phyloP scores from a whole-genome alignment of 495 filamentous ascomycete genomes.

The Lasiosphaeria ovina region DNA sequence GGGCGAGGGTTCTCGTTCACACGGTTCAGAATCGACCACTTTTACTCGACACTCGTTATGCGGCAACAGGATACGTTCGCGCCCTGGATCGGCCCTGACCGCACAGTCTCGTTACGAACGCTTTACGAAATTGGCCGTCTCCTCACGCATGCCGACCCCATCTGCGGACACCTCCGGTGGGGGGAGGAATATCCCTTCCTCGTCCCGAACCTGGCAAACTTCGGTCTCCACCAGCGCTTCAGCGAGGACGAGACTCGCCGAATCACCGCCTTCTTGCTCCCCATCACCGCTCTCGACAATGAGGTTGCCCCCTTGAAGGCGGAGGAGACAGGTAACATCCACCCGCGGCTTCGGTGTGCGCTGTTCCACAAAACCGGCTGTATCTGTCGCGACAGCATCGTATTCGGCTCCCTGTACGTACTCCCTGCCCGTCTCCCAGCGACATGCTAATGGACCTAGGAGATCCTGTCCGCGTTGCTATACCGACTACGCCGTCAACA shows the following conservation, averaged over 20 bases:
- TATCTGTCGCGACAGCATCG: constrained; percentile 11
- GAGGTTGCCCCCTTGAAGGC: constrained; percentile 3
- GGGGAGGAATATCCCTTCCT: constrained; percentile 9
- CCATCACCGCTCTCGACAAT: constrained; percentile 2
- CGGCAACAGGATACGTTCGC: constrained; percentile 8
- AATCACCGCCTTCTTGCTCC: constrained; percentile 8
- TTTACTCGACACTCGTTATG: constrained; percentile 8
- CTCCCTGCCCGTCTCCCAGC: background rate
- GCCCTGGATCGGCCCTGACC: constrained; percentile 7
- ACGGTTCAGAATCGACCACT: constrained; percentile 7
- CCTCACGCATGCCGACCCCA: constrained; percentile 10
- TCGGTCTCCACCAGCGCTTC: constrained; percentile 2
- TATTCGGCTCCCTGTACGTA: constrained; percentile 5
- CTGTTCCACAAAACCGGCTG: constrained; percentile 8
- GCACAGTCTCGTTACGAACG: background rate
- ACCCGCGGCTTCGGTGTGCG: constrained; percentile 16
- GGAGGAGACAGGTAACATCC: background rate
- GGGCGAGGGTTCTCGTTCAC: constrained; percentile 14
- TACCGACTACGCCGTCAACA: constrained; percentile 12
- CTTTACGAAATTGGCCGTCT: constrained; percentile 10
- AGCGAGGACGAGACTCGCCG: constrained; percentile 6
- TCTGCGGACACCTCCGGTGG: constrained; percentile 12
- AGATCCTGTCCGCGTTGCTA: constrained; percentile 9
- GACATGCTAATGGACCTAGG: constrained; percentile 1
- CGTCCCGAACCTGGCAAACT: constrained; percentile 10